Conservation (phyloP, 805 yeast genomes). For the Scheffersomyces amazonensis region DNA sequence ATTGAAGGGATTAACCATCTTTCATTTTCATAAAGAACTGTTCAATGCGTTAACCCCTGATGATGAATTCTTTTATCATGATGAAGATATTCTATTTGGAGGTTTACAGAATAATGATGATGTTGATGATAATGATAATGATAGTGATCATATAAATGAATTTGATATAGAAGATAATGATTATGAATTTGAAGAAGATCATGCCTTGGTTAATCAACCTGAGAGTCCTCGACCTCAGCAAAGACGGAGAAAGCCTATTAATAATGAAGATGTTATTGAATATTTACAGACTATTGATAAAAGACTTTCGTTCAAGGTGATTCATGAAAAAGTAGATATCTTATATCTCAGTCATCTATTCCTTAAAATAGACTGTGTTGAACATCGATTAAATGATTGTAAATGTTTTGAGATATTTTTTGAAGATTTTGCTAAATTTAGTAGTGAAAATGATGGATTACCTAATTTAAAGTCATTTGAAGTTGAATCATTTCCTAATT, state of each 20-base stretch:
- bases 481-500: conserved; percentile 27
- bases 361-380: conserved; percentile 30
- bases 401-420: conserved; percentile 26
- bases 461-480: conserved; percentile 28
- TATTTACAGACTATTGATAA: conserved; percentile 15
- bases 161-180: neutral
- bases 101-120: too few species aligned
- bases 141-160: neutral
- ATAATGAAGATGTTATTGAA: conserved; percentile 2
- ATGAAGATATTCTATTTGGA: too few species aligned
- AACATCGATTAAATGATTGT: conserved; percentile 20
- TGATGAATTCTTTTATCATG: neutral
- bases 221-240: too few species aligned
- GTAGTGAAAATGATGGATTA: conserved; percentile 20
- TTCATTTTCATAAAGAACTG: conserved; percentile 30
- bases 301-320: conserved; percentile 14
- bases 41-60: neutral
- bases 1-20: conserved; percentile 24
- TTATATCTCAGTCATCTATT: conserved; percentile 17
- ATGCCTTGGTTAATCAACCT: too few species aligned
- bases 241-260: too few species aligned
- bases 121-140: neutral
- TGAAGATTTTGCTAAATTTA: conserved; percentile 19
- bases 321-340: conserved; percentile 24
- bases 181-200: neutral